Percentiles rank a stretch among this genome's conserved stretches.
phyloP scores from a whole-genome alignment of 768 basidiomycete genomes.

The Rhodosporidiobolus sp. region DNA sequence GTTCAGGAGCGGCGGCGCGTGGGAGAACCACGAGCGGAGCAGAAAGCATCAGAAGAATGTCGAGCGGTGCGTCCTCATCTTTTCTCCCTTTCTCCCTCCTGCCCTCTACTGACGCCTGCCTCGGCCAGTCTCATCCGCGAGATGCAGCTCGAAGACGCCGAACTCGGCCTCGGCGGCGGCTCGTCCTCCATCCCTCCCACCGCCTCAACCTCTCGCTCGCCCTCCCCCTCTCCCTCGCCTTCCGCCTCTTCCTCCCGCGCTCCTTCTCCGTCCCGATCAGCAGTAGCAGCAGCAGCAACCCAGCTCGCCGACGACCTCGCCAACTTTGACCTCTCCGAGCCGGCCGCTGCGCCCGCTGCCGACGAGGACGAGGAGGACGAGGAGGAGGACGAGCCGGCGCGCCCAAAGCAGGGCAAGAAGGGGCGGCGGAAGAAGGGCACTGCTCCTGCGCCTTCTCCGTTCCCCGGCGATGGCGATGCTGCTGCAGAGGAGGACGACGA shows the following conservation, averaged over 20 bases:
- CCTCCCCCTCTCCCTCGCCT: not conserved
- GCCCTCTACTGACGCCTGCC: not conserved
- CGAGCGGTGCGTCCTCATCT: slow-evolving; percentile 54
- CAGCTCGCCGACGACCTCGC: slow-evolving; percentile 13
- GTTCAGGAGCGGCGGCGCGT: slow-evolving; percentile 87
- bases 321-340: not conserved
- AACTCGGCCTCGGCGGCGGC: slow-evolving; percentile 56
- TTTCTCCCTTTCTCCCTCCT: not conserved
- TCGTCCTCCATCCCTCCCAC: slow-evolving; percentile 21
- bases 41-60: slow-evolving; percentile 89
- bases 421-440: slow-evolving; percentile 2
- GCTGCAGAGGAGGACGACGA: not conserved
- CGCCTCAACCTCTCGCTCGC: slow-evolving; percentile 14
- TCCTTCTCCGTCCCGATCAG: not conserved
- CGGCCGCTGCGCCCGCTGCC: not conserved
- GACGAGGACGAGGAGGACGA: not conserved
- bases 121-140: slow-evolving; percentile 59
- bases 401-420: slow-evolving; percentile 5
- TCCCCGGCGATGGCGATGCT: not conserved
- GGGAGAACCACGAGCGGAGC: slow-evolving; percentile 93
- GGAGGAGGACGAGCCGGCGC: not conserved
- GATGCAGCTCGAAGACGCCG: slow-evolving; percentile 72
- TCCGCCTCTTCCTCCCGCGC: slow-evolving; percentile 13
- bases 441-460: not conserved
- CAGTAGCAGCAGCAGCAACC: not conserved